Evolutionary conservation across 2,329 filamentous ascomycete species (phyloP), one percentile per base, ranked within the genome.

Genomic region (Neonectria coccinea): DNA sequence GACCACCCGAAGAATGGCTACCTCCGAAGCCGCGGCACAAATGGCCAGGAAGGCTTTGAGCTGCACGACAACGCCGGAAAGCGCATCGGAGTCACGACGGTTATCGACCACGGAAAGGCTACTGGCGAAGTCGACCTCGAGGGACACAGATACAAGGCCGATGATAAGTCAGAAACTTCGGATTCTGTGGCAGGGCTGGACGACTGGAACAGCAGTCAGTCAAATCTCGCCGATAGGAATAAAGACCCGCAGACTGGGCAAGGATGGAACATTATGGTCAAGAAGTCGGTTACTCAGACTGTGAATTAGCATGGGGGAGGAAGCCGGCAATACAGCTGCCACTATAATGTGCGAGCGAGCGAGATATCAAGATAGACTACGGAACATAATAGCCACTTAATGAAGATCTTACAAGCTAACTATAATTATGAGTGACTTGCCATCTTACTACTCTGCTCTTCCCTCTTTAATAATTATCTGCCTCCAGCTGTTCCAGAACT

Each of bases 121-220:
- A 4, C 22, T 29, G 53, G 56, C 16, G 39, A 25, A 10, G 18
- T 31, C 3, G 59, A 65, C 16, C 3, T 59, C 1, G 56, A 67
- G 29, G 33, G n/a, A 22, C 53, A 56, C 10, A 73, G 61, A 22
- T 25, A 59, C 41, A 69, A 69, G 29, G 62, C 42, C 0, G 67
- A 68, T 31, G 52, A 55, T 22, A 52, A 52, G 7, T 66, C 59
- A 2, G 66, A 60, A 9, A 33, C 22, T 11, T 65, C 59, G 2
- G 63, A 63, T 22, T 52, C 51, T n/a, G 16, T 57, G 1, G 33
- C 18, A 12, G 51, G 56, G 3, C 18, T 52, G 11, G 53, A 70
- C 10, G 68, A 64, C 1, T 74, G 72, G 72, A 73, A 71, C 29
- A 70, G 50, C 50, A 73, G 72, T 25, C 67, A 73, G 45, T 70